Percentiles rank a stretch among this genome's conserved stretches.
Conservation (phyloP, 2,329 filamentous ascomycete species). For the Leptographium radiaticola region DNA sequence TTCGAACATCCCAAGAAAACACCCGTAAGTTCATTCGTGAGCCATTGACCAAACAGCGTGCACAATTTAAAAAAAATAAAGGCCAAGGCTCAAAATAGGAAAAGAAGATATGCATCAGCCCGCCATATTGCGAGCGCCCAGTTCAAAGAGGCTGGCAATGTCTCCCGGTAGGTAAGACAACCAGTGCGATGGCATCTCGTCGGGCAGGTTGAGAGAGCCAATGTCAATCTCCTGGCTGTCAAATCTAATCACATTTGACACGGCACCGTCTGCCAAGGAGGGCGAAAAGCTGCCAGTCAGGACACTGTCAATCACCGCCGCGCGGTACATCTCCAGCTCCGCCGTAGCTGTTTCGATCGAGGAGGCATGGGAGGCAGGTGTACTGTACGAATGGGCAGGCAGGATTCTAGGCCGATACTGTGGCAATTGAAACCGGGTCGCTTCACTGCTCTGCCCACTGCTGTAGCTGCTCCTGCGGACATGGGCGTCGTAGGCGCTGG, state of each 20-base stretch:
- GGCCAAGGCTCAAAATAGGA: too few relatives aligned
- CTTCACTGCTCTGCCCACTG: neutral
- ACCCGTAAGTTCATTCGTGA: too few relatives aligned
- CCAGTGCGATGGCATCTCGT: conserved; percentile 59
- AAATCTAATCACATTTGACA: conserved; percentile 49
- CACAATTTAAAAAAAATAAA: too few relatives aligned
- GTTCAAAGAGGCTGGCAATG: conserved; percentile 43
- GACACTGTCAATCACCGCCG: conserved; percentile 14
- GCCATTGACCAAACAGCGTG: too few relatives aligned
- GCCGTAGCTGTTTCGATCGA: conserved; percentile 12
- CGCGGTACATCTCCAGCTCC: neutral
- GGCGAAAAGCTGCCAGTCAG: conserved; percentile 15
- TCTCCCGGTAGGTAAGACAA: conserved; percentile 60
- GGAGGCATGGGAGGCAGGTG: conserved; percentile 18
- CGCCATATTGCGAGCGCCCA: conserved; percentile 5
- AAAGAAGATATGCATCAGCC: neutral
- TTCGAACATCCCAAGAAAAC: too few relatives aligned
- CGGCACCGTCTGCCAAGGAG: conserved; percentile 19
- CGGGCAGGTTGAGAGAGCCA: conserved; percentile 42
- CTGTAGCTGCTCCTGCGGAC: neutral
- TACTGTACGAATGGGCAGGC: conserved; percentile 15
- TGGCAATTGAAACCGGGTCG: neutral
- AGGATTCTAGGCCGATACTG: neutral
- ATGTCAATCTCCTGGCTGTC: conserved; percentile 69
- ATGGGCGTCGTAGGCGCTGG: neutral